Evolutionary conservation across 1,284 basidiomycete genomes (phyloP), one percentile per base, ranked within the genome.

Genomic region (Mycena citricolor): DNA sequence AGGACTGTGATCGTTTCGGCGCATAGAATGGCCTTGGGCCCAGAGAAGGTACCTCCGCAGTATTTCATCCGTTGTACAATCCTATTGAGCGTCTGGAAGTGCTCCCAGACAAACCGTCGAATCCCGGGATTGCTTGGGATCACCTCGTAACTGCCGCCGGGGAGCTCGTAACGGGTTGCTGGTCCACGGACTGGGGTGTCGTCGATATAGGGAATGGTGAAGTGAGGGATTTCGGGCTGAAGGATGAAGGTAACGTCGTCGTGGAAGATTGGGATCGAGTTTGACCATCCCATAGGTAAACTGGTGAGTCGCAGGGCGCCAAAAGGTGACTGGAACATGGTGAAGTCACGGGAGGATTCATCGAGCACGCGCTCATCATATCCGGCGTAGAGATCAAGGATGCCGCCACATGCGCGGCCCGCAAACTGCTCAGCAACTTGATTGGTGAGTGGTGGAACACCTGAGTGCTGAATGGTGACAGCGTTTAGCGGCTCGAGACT

Each of bases 201-300:
- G 37, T 64, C 60, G 14, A 63, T 57, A 25, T 54, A 64, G 5
- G 55, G 54, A 8, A 44, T 44, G 2, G 60, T 54, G 4, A 48
- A 8, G 6, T 57, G 25, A 4, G 53, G 52, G 17, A 63, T 62
- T 21, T 66, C 54, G 4, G 44, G 42, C 11, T 60, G 54, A 0
- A 66, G 45, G 14, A 65, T 63, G 33, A 54, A 56, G 0, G 49
- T 54, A 7, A 65, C 44, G 32, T 61, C 51, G 16, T 56, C 55
- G 28, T 65, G 60, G 28, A 64, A 61, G 7, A 63, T 59, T 0
- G 56, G 53, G 0, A 62, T 55, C 1, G 56, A 61, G 33, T 67
- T 64, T 0, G 62, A 62, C 55, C 54, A 66, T 0, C 64, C 64
- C 59, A 59, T 60, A 0, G 65, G 65, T 0, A 67, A 45, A 0